A percentile compares a stretch with the other conserved stretches of the same genome.
Evolutionary conservation across 352 stramenopile genomes (phyloP).

Genomic region (Phytophthora cactorum): DNA sequence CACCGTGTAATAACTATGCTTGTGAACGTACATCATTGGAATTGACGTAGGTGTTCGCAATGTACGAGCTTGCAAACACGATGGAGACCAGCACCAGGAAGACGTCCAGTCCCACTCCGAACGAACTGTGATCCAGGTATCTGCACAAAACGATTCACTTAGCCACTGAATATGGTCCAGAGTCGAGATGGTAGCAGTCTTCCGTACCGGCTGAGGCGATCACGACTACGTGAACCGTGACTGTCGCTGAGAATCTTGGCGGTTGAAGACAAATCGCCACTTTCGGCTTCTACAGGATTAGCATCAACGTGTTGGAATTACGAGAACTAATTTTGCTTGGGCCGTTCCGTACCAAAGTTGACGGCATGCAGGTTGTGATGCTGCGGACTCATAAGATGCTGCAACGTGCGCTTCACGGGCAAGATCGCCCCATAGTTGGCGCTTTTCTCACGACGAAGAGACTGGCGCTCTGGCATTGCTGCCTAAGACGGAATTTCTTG

Average conservation of each 20-base stretch:
- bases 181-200: not conserved
- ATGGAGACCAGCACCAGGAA: slow-evolving; percentile 47
- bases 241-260: slow-evolving; percentile 30
- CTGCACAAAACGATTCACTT: slow-evolving; percentile 6
- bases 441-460: slow-evolving; percentile 31
- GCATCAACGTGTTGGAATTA: not conserved
- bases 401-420: slow-evolving; percentile 34
- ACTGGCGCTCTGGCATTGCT: slow-evolving; percentile 32
- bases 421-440: slow-evolving; percentile 29
- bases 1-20: not conserved
- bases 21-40: slow-evolving; percentile 46
- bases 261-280: slow-evolving; percentile 29
- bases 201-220: slow-evolving; percentile 39
- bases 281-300: slow-evolving; percentile 28
- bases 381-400: slow-evolving; percentile 25
- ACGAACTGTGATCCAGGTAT: slow-evolving; percentile 38
- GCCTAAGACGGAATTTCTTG: slow-evolving; percentile 18
- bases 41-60: slow-evolving; percentile 76
- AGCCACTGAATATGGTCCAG: not conserved
- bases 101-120: slow-evolving; percentile 33
- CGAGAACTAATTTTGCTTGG: not conserved
- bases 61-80: slow-evolving; percentile 69
- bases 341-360: slow-evolving; percentile 31
- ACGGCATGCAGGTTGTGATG: slow-evolving; percentile 29
- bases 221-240: slow-evolving; percentile 29